These are phyloP conservation scores for Vitis riparia DNA, from an alignment of 164 flowering plant species.

Conservation along the genomic window DNA sequence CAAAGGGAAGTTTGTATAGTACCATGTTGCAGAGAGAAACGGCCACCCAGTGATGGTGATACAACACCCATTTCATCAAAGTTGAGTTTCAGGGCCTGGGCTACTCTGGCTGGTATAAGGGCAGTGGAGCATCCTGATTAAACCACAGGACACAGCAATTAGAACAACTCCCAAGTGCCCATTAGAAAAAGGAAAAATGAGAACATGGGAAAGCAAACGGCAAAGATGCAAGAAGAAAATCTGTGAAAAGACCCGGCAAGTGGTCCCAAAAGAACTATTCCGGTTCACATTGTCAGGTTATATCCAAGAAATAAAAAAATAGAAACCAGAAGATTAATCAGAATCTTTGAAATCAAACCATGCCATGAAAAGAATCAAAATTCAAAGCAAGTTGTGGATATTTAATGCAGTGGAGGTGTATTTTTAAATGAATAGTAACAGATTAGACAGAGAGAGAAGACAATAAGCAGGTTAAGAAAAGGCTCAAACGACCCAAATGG, in stretches of 20 bases:
- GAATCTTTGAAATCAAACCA: slow-evolving; percentile 4
- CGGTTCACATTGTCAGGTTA: neutral
- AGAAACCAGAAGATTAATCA: neutral
- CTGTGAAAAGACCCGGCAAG: neutral
- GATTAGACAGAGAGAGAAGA: no score
- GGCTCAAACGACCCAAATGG: neutral
- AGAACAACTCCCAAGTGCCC: no score
- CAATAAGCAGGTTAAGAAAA: no score
- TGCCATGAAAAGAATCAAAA: neutral
- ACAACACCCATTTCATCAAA: slow-evolving; percentile 27
- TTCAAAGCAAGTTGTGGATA: neutral
- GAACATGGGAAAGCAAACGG: neutral
- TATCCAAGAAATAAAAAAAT: slow-evolving; percentile 2
- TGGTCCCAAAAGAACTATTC: slow-evolving; percentile 8
- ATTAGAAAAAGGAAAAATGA: no score
- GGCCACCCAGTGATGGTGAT: slow-evolving; percentile 2
- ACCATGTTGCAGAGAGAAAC: no score
- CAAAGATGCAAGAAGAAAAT: neutral
- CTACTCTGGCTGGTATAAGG: slow-evolving; percentile 68
- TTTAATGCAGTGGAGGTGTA: no score
- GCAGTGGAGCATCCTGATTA: slow-evolving; percentile 59
- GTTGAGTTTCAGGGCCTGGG: slow-evolving; percentile 50
- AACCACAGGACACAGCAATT: no score
- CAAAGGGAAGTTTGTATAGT: no score
- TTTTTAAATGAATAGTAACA: no score